Conservation (phyloP, 805 yeast genomes). For the Cyberlindnera sargentensis region DNA sequence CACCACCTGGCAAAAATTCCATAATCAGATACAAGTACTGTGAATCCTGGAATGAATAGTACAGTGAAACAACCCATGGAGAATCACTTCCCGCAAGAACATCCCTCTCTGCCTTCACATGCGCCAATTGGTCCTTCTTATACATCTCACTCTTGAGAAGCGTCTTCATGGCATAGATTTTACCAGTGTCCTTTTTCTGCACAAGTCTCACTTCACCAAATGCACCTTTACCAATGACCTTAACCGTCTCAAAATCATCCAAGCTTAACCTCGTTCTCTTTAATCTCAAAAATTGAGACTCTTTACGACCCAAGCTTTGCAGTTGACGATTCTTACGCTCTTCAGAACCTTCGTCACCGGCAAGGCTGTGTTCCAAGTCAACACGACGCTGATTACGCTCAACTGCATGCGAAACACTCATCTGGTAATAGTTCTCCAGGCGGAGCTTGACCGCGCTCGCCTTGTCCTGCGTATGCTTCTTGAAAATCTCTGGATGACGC, state of each 20-base stretch:
- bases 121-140: slow-evolving; percentile 90
- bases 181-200: slow-evolving; percentile 87
- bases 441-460: slow-evolving; percentile 57
- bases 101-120: slow-evolving; percentile 94
- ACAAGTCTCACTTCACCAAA: slow-evolving; percentile 97
- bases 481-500: slow-evolving; percentile 25
- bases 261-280: slow-evolving; percentile 86
- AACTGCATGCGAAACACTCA: slow-evolving; percentile 87
- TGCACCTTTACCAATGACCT: slow-evolving; percentile 99
- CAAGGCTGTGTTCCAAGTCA: slow-evolving; percentile 74
- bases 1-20: slow-evolving; percentile 99
- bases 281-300: slow-evolving; percentile 80
- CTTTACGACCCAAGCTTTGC: slow-evolving; percentile 80
- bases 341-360: slow-evolving; percentile 59
- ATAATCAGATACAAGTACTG: slow-evolving; percentile 89
- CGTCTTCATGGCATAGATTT: slow-evolving; percentile 91
- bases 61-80: slow-evolving; percentile 91
- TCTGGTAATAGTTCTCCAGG: slow-evolving; percentile 83
- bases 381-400: slow-evolving; percentile 92
- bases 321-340: slow-evolving; percentile 66
- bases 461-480: slow-evolving; percentile 25
- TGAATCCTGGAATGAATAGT: slow-evolving; percentile 92
- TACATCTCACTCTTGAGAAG: slow-evolving; percentile 78
- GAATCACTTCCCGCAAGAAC: slow-evolving; percentile 90
- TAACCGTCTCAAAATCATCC: slow-evolving; percentile 91